Base-by-base conservation (phyloP, 2,329 filamentous ascomycete genomes). In the Pyrenophora seminiperda region DNA sequence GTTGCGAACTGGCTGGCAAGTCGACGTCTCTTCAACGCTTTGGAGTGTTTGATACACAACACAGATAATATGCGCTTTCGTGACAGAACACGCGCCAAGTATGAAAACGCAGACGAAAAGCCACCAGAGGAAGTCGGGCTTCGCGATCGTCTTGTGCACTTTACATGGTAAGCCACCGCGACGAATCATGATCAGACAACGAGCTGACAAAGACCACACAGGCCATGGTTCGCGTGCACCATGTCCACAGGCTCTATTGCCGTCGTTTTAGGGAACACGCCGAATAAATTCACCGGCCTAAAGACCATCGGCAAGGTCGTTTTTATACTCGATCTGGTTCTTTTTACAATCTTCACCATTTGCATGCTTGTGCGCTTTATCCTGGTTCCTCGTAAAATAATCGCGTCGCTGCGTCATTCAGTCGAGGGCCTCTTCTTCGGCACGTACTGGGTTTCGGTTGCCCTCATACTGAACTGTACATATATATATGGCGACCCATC, bases 221-320 rank as follows among this genome's bases (percentile, higher is more conserved):
- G 61, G 62, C 50, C 61, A 48, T 66, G 87, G 87, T 92, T 86
- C 71, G 88, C 87, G 1, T 76, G 84, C 24, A 86, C 86, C 2
- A 91, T 91, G 88, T 88, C 85, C 39, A 89, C 87, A 0, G 88
- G 88, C 27, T 87, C 87, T 0, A 72, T 91, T 1, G 82, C 87
- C 0, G 72, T 87, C 2, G 78, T 91, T 13, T 78, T 91, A 36
- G 79, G 80, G 2, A 83, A 84, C 41, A 77, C 77, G 14, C 88
- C 88, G 5, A 67, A 69, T 7, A 82, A 84, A 61, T 92, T 92
- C 67, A 65, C 74, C 0, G 87, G 87, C 0, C 74, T 90, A 1
- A 68, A 73, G 4, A 80, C 82, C 4, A 87, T 91, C 42, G 88
- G 88, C 1, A 76, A 83, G 24, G 79, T 83, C 14, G 77, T 91